Conservation (phyloP, 2,329 filamentous ascomycete genomes). For the Cladobotryum mycophilum region DNA sequence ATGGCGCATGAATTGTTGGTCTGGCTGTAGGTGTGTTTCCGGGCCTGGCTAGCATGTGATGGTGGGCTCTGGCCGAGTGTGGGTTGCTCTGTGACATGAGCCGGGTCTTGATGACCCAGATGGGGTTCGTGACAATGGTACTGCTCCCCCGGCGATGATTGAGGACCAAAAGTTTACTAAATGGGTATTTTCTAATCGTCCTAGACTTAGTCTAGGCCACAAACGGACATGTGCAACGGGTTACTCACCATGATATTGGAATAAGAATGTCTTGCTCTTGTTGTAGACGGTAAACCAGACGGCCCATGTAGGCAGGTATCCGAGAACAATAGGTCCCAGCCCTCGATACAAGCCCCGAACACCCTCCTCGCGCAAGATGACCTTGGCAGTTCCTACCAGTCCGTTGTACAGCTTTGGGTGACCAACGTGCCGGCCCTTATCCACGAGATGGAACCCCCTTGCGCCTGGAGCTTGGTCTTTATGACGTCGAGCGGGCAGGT, state of each 20-base stretch:
- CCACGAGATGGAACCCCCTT: slow-evolving; percentile 68
- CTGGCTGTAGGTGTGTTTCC: slow-evolving; percentile 49
- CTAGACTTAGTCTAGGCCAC: not conserved
- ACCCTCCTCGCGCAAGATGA: slow-evolving; percentile 86
- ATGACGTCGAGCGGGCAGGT: slow-evolving; percentile 98
- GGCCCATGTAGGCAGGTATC: slow-evolving; percentile 95
- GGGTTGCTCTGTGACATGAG: slow-evolving; percentile 84
- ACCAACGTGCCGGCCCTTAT: slow-evolving; percentile 42
- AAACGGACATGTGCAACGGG: slow-evolving; percentile 14
- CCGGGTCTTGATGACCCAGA: slow-evolving; percentile 98
- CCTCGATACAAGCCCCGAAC: slow-evolving; percentile 88
- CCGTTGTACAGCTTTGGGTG: slow-evolving; percentile 70
- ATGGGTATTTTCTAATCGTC: slow-evolving; percentile 60
- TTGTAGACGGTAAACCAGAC: slow-evolving; percentile 98
- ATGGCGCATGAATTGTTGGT: slow-evolving; percentile 59
- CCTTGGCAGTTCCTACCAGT: slow-evolving; percentile 74
- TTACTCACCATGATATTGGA: slow-evolving; percentile 54
- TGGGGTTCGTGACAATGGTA: slow-evolving; percentile 91
- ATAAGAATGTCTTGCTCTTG: slow-evolving; percentile 70
- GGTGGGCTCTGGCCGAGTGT: slow-evolving; percentile 38
- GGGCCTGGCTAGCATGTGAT: slow-evolving; percentile 41
- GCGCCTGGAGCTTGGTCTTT: slow-evolving; percentile 95
- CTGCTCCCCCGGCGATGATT: slow-evolving; percentile 87
- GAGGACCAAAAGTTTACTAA: slow-evolving; percentile 83
- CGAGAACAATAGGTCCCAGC: slow-evolving; percentile 86